Evolutionary conservation across 495 filamentous ascomycete species (phyloP).

Genomic region (Neurospora intermedia): DNA sequence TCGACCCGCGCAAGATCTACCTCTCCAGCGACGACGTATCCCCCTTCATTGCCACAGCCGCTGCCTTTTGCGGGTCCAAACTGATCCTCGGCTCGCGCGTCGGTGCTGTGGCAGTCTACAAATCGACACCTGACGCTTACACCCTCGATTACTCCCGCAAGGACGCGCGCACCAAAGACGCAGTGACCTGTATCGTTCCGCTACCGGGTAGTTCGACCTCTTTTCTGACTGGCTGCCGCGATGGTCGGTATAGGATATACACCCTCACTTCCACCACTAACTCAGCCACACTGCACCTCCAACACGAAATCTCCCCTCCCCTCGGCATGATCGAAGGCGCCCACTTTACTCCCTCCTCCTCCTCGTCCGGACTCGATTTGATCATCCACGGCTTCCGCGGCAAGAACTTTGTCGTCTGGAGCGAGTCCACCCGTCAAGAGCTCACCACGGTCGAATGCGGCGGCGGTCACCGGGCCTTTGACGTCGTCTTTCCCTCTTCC

Average conservation of each 20-base stretch:
- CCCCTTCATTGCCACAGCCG: constrained; percentile 17
- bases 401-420: constrained; percentile 68
- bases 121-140: constrained; percentile 3
- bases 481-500: constrained; percentile 36
- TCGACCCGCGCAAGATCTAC: constrained; percentile 7
- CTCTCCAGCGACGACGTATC: constrained; percentile 3
- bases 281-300: constrained; percentile 12
- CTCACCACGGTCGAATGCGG: constrained; percentile 66
- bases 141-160: constrained; percentile 9
- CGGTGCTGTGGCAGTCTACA: constrained; percentile 17
- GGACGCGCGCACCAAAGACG: constrained; percentile 49
- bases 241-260: constrained; percentile 61
- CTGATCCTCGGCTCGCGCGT: constrained; percentile 60
- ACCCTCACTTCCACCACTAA: constrained; percentile 12
- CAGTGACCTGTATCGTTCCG: constrained; percentile 54
- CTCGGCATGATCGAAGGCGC: constrained; percentile 61
- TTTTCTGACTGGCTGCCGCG: constrained; percentile 60
- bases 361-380: constrained; percentile 28
- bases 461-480: constrained; percentile 67
- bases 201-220: constrained; percentile 22
- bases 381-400: constrained; percentile 72
- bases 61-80: constrained; percentile 27
- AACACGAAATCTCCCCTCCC: constrained; percentile 40
- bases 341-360: constrained; percentile 5
- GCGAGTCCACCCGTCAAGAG: constrained; percentile 55